phyloP scores from a whole-genome alignment of 176 grass and related monocot species.

The Alopecurus myosuroides region DNA sequence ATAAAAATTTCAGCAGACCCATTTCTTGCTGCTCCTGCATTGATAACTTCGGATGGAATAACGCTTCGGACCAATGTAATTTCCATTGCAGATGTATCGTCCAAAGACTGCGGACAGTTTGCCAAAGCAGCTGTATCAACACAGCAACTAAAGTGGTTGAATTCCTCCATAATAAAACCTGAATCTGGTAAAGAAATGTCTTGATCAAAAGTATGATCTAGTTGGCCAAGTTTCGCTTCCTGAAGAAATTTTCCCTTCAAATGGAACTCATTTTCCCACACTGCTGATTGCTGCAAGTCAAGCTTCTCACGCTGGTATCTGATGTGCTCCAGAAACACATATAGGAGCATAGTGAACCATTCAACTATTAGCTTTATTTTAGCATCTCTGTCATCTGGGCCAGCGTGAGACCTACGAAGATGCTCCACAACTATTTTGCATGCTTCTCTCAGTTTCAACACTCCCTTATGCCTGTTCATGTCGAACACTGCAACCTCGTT shows the following conservation, averaged over 20 bases:
- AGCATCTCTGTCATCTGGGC: constrained; percentile 20
- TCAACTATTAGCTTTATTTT: constrained; percentile 45
- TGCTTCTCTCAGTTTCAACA: constrained; percentile 29
- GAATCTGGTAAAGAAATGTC: constrained; percentile 57
- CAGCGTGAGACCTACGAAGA: constrained; percentile 21
- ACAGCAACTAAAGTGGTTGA: constrained; percentile 36
- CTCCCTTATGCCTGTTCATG: constrained; percentile 41
- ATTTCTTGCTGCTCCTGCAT: constrained; percentile 18
- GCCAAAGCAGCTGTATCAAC: constrained; percentile 10
- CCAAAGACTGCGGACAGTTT: constrained; percentile 18
- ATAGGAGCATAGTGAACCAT: constrained; percentile 48
- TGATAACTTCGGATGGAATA: constrained; percentile 27
- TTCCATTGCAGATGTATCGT: constrained; percentile 25
- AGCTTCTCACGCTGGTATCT: constrained; percentile 49
- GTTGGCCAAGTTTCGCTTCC: constrained; percentile 56
- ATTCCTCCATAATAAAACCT: constrained; percentile 63
- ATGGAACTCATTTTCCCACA: constrained; percentile 45
- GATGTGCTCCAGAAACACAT: constrained; percentile 59
- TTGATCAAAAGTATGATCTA: constrained; percentile 63
- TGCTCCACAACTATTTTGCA: constrained; percentile 46
- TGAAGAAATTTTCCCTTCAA: constrained; percentile 55
- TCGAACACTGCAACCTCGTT: constrained; percentile 41
- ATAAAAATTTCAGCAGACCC: constrained; percentile 16
- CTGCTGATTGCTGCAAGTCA: constrained; percentile 45
- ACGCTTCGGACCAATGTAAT: constrained; percentile 24